These are phyloP conservation scores for Viola pubescens DNA, from an alignment of 441 rosid genomes.

Conservation along the genomic window DNA sequence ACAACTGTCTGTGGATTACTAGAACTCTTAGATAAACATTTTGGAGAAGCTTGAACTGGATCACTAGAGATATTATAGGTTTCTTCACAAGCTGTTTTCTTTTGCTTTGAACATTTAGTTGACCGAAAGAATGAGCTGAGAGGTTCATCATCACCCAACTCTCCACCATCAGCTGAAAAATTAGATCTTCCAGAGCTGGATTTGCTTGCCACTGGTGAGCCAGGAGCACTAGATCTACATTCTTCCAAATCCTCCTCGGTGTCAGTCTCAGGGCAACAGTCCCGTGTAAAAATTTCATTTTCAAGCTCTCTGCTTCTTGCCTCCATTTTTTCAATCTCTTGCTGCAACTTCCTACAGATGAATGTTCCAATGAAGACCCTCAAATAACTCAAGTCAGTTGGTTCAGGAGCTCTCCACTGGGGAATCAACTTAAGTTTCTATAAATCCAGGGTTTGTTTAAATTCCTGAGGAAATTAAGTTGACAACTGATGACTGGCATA, in stretches of 20 bases:
- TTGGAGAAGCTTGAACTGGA: slow-evolving; percentile 24
- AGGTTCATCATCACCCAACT: slow-evolving; percentile 48
- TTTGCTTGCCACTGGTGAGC: slow-evolving; percentile 29
- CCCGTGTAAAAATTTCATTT: slow-evolving; percentile 25
- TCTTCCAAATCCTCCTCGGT: slow-evolving; percentile 58
- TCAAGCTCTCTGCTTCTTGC: slow-evolving; percentile 32
- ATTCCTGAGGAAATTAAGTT: slow-evolving; percentile 11
- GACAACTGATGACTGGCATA: slow-evolving; percentile 8
- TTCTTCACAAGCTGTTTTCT: slow-evolving; percentile 21
- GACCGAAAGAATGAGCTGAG: slow-evolving; percentile 50
- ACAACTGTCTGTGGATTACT: slow-evolving; percentile 42
- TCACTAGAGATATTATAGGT: slow-evolving; percentile 25
- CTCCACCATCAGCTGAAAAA: slow-evolving; percentile 34
- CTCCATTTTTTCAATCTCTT: slow-evolving; percentile 51
- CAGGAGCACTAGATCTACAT: slow-evolving; percentile 29
- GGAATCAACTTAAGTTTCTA: background rate
- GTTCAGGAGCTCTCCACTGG: too few species aligned
- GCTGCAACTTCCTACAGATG: slow-evolving; percentile 56
- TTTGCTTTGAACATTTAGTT: slow-evolving; percentile 29
- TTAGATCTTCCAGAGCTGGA: slow-evolving; percentile 32
- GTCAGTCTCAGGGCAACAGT: slow-evolving; percentile 84
- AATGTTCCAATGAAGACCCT: too few species aligned
- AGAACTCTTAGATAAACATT: slow-evolving; percentile 33
- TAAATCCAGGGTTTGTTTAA: slow-evolving; percentile 8
- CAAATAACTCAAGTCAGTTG: too few species aligned